Evolutionary conservation across 371 early-diverging fungal species (phyloP), one percentile per base, ranked within the genome.

Genomic region (Mucor circinelloides): DNA sequence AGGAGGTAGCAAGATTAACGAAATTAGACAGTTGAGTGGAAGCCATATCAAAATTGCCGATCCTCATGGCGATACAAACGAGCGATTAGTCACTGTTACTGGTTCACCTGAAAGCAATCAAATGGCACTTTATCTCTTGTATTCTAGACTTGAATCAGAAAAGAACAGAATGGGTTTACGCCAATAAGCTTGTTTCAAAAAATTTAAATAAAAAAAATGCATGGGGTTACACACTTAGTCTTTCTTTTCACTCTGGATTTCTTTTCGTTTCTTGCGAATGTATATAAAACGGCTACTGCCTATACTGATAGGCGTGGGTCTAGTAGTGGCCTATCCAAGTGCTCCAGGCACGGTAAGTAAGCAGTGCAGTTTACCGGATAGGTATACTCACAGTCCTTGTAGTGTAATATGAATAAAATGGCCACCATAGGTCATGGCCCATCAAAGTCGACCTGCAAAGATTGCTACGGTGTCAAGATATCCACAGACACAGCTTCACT

Each of bases 1-100:
- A 72, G 90, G 90, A 2, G 95, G 95, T n/a, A 82, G 81, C 34
- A 91, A 90, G 75, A 94, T 94, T 72, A 94, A 93, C 70, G 93
- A 93, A 67, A 91, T 95, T 44, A 86, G 95, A 59, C 85, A 88
- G 40, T 66, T 85, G 57, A 89, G 91, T 57, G 93, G 94, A 25
- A 90, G 91, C 60, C 89, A 91, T 67, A 91, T 94, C 78, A 90
- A 89, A 71, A 89, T 92, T 68, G 89, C 87, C 10, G 91, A 91
- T 65, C 84, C 86, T 21, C 79, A 78, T 44, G 82, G 78, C 60
- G 83, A 84, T 55, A 72, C 79, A n/a, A 85, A 87, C 40, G 92
- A 92, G 64, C 86, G 94, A 31, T 70, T 94, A 34, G 90, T 95
- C 6, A 93, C 94, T 1, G 88, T 95, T 52, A 92, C 91, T 1